phyloP scores from a whole-genome alignment of 305 asterid species.

The Fraxinus velutina region DNA sequence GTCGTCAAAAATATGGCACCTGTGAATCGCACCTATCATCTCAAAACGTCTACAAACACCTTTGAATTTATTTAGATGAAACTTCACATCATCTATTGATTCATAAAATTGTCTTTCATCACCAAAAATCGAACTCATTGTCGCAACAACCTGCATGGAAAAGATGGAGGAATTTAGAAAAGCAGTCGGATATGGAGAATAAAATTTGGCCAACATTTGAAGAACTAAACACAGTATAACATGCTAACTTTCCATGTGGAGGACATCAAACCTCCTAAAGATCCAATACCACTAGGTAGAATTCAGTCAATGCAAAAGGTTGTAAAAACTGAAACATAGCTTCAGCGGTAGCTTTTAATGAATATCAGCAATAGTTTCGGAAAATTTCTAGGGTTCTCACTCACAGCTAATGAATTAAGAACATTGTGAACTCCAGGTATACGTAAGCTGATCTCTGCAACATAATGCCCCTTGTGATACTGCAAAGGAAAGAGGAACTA shows the following conservation, averaged over 20 bases:
- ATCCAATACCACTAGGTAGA: background rate
- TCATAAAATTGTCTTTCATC: conserved; percentile 25
- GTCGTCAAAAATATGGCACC: conserved; percentile 37
- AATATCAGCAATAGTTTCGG: background rate
- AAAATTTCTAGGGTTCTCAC: conserved; percentile 17
- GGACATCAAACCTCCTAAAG: background rate
- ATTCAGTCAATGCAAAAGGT: background rate
- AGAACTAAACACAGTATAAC: background rate
- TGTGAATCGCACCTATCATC: conserved; percentile 28
- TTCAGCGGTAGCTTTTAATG: background rate
- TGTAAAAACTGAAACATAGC: background rate
- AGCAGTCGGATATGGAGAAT: background rate
- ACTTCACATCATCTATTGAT: conserved; percentile 27
- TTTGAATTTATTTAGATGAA: conserved; percentile 30
- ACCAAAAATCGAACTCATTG: conserved; percentile 27
- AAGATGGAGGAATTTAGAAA: background rate
- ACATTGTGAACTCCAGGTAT: conserved; percentile 43
- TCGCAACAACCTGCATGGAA: conserved; percentile 34
- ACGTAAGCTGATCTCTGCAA: conserved; percentile 35
- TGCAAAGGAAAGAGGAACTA: conserved; percentile 6
- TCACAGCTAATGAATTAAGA: conserved; percentile 45
- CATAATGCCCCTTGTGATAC: conserved; percentile 31
- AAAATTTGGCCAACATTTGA: background rate
- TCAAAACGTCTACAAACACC: conserved; percentile 43
- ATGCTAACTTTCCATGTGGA: background rate